These are phyloP conservation scores for Kentomonas sorsogonicus DNA, from an alignment of 208 protist species.

Conservation along the genomic window DNA sequence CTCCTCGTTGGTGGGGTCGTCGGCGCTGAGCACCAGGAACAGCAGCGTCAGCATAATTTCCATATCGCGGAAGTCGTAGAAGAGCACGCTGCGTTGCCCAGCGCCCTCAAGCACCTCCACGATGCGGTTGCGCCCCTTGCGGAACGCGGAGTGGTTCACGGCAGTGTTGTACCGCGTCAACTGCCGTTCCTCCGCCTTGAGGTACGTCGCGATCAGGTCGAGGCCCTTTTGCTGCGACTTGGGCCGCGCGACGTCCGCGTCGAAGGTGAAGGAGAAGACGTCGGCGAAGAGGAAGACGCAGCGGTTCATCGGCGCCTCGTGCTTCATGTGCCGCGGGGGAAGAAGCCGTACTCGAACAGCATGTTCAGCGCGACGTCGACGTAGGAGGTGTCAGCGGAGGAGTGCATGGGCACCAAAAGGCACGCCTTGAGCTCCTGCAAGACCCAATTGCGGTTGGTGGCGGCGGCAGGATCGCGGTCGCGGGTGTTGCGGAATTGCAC, in stretches of 20 bases:
- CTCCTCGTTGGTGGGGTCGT: slow-evolving; percentile 74
- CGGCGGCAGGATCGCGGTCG: slow-evolving; percentile 47
- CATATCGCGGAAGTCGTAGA: slow-evolving; percentile 80
- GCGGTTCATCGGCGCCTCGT: slow-evolving; percentile 62
- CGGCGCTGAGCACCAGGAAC: slow-evolving; percentile 77
- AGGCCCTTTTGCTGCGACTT: slow-evolving; percentile 40
- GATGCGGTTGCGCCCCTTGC: slow-evolving; percentile 77
- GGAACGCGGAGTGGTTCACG: slow-evolving; percentile 46
- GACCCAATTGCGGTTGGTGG: slow-evolving; percentile 75
- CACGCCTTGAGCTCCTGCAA: slow-evolving; percentile 77
- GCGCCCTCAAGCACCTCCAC: slow-evolving; percentile 70
- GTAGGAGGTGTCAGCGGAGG: slow-evolving; percentile 45
- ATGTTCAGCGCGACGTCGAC: slow-evolving; percentile 45
- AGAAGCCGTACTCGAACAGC: slow-evolving; percentile 72
- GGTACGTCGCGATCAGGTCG: slow-evolving; percentile 51
- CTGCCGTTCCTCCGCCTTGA: slow-evolving; percentile 52
- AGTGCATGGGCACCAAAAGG: slow-evolving; percentile 59
- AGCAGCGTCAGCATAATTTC: slow-evolving; percentile 71
- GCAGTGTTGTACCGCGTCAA: slow-evolving; percentile 71
- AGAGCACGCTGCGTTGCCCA: slow-evolving; percentile 72
- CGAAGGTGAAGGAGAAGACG: slow-evolving; percentile 78
- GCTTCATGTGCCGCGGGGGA: slow-evolving; percentile 36
- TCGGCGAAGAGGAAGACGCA: slow-evolving; percentile 85
- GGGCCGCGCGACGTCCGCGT: slow-evolving; percentile 38
- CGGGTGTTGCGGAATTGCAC: slow-evolving; percentile 53